Percentiles rank a stretch among this genome's conserved stretches.
Evolutionary conservation across 2,329 filamentous ascomycete genomes (phyloP).

Genomic region (Chaetomium strumarium): DNA sequence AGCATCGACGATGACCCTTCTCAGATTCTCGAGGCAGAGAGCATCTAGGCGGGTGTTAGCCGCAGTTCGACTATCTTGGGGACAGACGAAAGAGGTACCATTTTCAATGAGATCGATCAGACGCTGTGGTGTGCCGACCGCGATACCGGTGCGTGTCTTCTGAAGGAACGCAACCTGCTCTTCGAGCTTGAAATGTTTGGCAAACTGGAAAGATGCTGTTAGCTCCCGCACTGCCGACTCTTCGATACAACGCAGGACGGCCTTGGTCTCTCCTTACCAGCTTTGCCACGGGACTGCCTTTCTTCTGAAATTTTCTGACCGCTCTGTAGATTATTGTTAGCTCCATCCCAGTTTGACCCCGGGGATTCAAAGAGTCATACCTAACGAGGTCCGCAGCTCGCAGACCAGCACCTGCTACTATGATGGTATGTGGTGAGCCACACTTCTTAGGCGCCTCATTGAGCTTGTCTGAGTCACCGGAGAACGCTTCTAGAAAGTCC

Average conservation of each 20-base stretch:
- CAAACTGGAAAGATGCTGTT: slow-evolving; percentile 51
- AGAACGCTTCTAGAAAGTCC: slow-evolving; percentile 66
- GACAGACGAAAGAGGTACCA: slow-evolving; percentile 44
- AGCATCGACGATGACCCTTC: slow-evolving; percentile 80
- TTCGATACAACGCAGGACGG: background rate
- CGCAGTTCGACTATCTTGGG: background rate
- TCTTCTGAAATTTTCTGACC: slow-evolving; percentile 71
- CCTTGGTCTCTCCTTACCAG: slow-evolving; percentile 42
- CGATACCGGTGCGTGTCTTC: slow-evolving; percentile 68
- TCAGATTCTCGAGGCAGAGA: slow-evolving; percentile 63
- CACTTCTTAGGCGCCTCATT: slow-evolving; percentile 60
- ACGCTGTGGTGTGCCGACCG: slow-evolving; percentile 81
- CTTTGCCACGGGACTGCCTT: slow-evolving; percentile 75
- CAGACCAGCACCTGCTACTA: slow-evolving; percentile 79
- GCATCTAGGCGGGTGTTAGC: slow-evolving; percentile 44
- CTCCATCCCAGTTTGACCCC: background rate
- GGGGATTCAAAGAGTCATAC: slow-evolving; percentile 34
- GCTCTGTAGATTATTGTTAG: slow-evolving; percentile 40
- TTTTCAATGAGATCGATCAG: slow-evolving; percentile 77
- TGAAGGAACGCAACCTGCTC: slow-evolving; percentile 76
- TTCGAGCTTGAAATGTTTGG: slow-evolving; percentile 94
- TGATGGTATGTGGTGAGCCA: slow-evolving; percentile 76
- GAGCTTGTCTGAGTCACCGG: slow-evolving; percentile 50
- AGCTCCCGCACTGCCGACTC: background rate
- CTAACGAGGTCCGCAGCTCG: slow-evolving; percentile 79